phyloP scores from a whole-genome alignment of 257 asterid species.

The Ophiorrhiza pumila region DNA sequence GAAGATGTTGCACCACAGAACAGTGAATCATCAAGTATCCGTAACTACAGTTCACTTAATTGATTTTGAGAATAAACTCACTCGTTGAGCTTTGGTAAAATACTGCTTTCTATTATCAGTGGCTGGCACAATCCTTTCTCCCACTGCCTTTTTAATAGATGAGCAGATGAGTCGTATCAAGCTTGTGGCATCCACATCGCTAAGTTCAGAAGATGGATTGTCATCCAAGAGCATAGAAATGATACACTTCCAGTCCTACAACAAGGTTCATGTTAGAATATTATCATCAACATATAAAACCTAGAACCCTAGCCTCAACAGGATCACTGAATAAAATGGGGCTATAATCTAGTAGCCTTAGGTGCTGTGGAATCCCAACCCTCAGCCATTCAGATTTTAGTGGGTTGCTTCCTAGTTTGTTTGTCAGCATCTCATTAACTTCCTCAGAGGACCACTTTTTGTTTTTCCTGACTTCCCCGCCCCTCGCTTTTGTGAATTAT shows the following conservation, averaged over 20 bases:
- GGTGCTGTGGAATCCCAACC: not conserved
- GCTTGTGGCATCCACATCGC: slow-evolving; percentile 81
- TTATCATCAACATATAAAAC: not conserved
- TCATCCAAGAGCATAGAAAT: slow-evolving; percentile 83
- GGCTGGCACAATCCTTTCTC: slow-evolving; percentile 92
- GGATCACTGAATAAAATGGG: not conserved
- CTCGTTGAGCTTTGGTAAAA: slow-evolving; percentile 76
- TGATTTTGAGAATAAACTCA: slow-evolving; percentile 22
- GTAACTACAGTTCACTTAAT: not conserved
- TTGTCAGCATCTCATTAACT: not conserved
- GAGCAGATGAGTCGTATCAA: slow-evolving; percentile 86
- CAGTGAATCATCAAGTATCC: not conserved
- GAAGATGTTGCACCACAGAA: slow-evolving; percentile 6
- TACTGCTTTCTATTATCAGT: slow-evolving; percentile 78
- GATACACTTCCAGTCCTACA: slow-evolving; percentile 95
- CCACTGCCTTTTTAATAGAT: slow-evolving; percentile 88
- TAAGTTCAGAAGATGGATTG: slow-evolving; percentile 70
- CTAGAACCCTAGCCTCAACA: not conserved
- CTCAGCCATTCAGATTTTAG: not conserved
- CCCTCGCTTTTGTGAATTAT: not conserved
- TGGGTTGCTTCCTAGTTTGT: not conserved
- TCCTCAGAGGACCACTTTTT: not conserved
- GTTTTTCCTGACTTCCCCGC: not conserved
- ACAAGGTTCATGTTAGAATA: slow-evolving; percentile 2
- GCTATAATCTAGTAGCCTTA: not conserved